These are phyloP conservation scores for Coemansia sp. DNA, from an alignment of 192 early-diverging fungal species.

Conservation along the genomic window DNA sequence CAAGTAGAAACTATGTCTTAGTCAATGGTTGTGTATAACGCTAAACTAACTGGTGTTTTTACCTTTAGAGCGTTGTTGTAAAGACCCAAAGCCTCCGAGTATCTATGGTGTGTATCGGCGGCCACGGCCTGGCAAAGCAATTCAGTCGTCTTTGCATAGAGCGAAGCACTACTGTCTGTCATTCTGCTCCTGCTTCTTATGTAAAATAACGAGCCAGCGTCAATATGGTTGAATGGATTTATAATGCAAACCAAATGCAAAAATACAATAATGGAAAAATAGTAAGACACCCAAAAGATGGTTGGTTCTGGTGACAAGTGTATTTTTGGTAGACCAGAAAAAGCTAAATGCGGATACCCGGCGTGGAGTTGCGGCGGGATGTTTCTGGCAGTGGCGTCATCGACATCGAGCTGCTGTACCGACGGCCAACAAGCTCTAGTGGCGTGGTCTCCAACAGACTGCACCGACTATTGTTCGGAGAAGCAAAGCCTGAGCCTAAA, in stretches of 20 bases:
- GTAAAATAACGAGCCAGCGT: not conserved
- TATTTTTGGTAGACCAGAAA: constrained; percentile 3
- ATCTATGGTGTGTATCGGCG: constrained; percentile 27
- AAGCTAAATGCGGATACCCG: not conserved
- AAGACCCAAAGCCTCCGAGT: constrained; percentile 12
- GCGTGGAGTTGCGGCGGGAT: constrained; percentile 3
- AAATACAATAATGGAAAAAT: not conserved
- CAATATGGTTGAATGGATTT: not conserved
- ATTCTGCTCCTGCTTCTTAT: constrained; percentile 5
- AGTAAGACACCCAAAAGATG: too few species aligned
- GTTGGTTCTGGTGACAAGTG: not conserved
- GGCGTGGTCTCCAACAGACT: not conserved
- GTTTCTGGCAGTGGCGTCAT: not conserved
- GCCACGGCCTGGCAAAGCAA: constrained; percentile 29
- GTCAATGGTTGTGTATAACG: not conserved
- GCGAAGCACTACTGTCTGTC: constrained; percentile 18
- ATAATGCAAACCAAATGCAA: constrained; percentile 7
- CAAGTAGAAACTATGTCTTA: not conserved
- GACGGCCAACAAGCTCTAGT: constrained; percentile 7
- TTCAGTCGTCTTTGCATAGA: constrained; percentile 30
- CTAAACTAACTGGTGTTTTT: not conserved
- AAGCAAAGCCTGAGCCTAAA: not conserved
- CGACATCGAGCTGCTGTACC: constrained; percentile 10
- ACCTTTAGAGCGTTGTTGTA: constrained; percentile 34
- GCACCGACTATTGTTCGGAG: not conserved